A percentile compares a stretch with the other conserved stretches of the same genome.
Conservation (phyloP, 2,329 filamentous ascomycete genomes). For the Ophiostoma quercus region DNA sequence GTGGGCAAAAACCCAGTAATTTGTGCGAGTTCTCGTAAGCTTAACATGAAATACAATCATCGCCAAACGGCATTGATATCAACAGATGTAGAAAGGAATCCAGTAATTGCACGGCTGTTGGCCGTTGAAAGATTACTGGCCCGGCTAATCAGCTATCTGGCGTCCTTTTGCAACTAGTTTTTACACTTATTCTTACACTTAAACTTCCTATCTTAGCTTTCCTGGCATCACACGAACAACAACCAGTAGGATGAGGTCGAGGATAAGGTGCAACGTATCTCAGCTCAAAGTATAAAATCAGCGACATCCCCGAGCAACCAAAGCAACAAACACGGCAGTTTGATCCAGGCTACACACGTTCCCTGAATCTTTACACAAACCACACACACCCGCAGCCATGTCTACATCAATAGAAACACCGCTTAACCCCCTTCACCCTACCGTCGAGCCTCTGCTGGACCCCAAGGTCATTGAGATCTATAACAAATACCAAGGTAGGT, state of each 20-base stretch:
- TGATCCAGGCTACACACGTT: not conserved
- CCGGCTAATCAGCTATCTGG: not conserved
- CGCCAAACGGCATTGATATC: not conserved
- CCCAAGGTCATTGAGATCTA: conserved; percentile 23
- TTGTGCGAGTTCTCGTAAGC: too few species aligned
- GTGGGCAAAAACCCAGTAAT: too few species aligned
- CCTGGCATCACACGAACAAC: not conserved
- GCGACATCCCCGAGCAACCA: not conserved
- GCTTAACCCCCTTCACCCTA: conserved; percentile 22
- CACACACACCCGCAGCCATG: not conserved
- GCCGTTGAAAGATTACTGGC: not conserved
- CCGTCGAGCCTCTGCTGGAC: conserved; percentile 20
- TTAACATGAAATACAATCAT: not conserved
- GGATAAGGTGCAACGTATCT: not conserved
- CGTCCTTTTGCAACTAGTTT: not conserved
- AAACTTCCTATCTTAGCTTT: not conserved
- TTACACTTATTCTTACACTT: not conserved
- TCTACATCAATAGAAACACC: not conserved
- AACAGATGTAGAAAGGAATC: not conserved
- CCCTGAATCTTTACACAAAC: not conserved
- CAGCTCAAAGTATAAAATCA: not conserved
- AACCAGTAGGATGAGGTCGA: not conserved
- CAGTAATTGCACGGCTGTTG: not conserved
- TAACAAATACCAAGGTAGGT: conserved; percentile 23
- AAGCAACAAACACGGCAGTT: not conserved